phyloP scores from a whole-genome alignment of 148 eudicot species.

The Rhododendron vialii region DNA sequence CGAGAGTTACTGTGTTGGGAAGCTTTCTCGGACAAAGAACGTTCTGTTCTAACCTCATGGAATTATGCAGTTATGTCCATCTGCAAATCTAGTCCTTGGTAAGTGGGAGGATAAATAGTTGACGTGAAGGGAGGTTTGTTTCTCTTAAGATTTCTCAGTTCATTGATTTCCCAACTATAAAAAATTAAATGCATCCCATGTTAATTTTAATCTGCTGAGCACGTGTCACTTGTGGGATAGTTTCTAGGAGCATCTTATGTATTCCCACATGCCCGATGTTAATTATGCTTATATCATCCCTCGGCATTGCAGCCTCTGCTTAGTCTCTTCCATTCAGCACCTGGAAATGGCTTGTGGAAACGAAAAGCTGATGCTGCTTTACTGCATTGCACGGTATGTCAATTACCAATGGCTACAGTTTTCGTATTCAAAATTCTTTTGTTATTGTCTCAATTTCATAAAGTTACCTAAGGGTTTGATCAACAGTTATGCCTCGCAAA shows the following conservation, averaged over 20 bases:
- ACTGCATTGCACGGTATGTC: slow-evolving; percentile 67
- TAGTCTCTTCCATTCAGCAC: slow-evolving; percentile 72
- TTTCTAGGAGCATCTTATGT: slow-evolving; percentile 1
- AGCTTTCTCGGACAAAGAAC: not conserved
- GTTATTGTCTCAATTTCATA: not conserved
- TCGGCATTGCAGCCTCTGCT: slow-evolving; percentile 61
- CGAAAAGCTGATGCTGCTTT: slow-evolving; percentile 90
- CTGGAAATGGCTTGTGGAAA: slow-evolving; percentile 84
- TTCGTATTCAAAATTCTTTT: not conserved
- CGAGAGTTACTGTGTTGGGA: not conserved
- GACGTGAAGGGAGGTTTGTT: not conserved
- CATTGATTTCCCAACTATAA: not conserved
- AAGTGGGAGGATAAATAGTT: not conserved
- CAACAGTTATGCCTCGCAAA: not conserved
- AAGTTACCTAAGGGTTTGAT: not conserved
- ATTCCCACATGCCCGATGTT: not conserved
- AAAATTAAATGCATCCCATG: not conserved
- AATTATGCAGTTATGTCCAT: not conserved
- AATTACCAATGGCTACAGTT: not conserved
- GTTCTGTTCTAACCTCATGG: not conserved
- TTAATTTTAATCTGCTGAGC: not conserved
- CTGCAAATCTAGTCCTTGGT: not conserved
- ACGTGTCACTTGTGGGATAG: not conserved
- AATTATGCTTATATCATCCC: not conserved
- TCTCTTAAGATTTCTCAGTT: not conserved